Base-by-base conservation (phyloP, 805 yeast genomes). In the Suhomyces sp. region DNA sequence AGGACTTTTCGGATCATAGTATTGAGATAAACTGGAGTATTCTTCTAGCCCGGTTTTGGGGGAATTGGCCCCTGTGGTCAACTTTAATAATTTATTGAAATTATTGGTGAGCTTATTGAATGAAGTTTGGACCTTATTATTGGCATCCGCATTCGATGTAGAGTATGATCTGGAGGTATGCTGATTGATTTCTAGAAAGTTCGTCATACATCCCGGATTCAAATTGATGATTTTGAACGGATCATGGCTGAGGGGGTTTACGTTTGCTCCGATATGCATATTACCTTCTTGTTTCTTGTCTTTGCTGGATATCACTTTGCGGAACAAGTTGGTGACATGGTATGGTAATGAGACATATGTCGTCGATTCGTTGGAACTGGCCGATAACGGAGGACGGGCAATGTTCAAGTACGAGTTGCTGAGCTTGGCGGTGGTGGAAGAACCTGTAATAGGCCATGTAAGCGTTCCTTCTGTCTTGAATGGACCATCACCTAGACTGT, bases 331-430 rank as follows among this genome's bases (percentile, higher is more conserved):
- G 34, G 72, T 71, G 5, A 75, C 64, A 44, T 72, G 78, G 37
- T 65, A 66, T 1, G 81, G 77, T 16, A 74, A 45, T 7, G 78
- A 68, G 1, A 74, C 76, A 43, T 76, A 76, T 0, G 81, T 75
- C 10, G 66, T 65, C 9, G 79, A 75, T 42, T 76, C 74, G 19
- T 55, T 54, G 11, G 58, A 51, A 11, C 46, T 46, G 9, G 49
- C 44, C 4, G 31, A 32, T 28, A 65, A 46, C 5, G 64, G 63
- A 10, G 71, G 71, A 17, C 72, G 42, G 18, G 70, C 54, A 12
- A 68, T 51, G 40, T 67, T 60, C 33, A 68, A 45, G 39, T 68
- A 68, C 2, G 47, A 33, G 4, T 35, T 33, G 15, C 51, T 44
- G 14, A 67, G 44, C 17, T 25, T 33, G 22, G 33, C 40, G 5